Conservation (phyloP, 176 grass and related monocot genomes). For the Neostapfia colusana region DNA sequence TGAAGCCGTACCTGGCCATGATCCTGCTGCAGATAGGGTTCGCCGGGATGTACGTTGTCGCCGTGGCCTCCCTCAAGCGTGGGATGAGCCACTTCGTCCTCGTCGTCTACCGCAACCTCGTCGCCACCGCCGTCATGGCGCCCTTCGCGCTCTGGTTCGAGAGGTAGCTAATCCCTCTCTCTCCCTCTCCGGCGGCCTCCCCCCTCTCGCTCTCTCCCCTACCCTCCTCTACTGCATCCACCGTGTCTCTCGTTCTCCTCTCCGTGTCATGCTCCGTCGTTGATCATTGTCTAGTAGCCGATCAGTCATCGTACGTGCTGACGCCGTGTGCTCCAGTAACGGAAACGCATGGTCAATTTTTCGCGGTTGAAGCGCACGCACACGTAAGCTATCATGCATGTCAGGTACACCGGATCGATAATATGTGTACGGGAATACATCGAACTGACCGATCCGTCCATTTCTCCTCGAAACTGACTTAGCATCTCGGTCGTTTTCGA, state of each 20-base stretch:
- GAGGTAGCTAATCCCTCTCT: constrained; percentile 37
- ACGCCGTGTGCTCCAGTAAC: background rate
- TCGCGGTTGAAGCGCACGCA: background rate
- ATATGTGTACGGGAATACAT: background rate
- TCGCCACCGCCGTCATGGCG: constrained; percentile 61
- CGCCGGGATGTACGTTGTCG: constrained; percentile 82
- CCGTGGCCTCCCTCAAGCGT: constrained; percentile 67
- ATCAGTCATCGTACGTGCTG: background rate
- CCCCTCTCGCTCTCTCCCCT: no score
- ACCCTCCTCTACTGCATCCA: background rate
- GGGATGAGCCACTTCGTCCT: constrained; percentile 92
- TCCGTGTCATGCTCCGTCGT: background rate
- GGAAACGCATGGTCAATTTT: background rate
- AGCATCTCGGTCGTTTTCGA: constrained; percentile 3
- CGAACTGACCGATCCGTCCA: background rate
- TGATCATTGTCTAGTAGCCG: background rate
- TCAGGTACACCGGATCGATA: background rate
- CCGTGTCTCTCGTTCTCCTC: background rate
- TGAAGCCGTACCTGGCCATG: constrained; percentile 89
- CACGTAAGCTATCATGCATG: background rate
- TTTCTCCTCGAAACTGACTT: background rate
- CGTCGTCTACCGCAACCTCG: constrained; percentile 77
- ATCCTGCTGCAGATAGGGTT: constrained; percentile 86
- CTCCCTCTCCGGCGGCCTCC: no score
- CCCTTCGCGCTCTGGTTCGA: constrained; percentile 89